These are phyloP conservation scores for Rhodosorus marinus DNA, from an alignment of 23 red algal species.

Conservation along the genomic window DNA sequence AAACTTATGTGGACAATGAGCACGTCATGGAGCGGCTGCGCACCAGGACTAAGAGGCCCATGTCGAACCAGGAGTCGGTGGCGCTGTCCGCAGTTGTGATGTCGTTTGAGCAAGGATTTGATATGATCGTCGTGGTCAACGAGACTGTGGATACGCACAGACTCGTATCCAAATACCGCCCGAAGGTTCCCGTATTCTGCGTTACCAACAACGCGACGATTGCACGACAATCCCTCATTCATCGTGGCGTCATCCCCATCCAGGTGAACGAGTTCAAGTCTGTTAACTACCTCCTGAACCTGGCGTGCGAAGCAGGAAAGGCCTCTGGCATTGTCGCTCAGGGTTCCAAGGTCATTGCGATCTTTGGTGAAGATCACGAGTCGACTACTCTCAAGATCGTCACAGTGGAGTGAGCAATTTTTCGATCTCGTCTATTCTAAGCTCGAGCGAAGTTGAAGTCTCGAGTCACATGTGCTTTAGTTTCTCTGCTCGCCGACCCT, in stretches of 20 bases:
- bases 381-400: too few species aligned
- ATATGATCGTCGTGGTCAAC: conserved; percentile 72
- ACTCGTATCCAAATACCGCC: conserved; percentile 94
- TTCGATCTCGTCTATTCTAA: too few species aligned
- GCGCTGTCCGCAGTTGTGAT: conserved; percentile 85
- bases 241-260: conserved; percentile 62
- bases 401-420: too few species aligned
- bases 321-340: background rate
- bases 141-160: conserved; percentile 70
- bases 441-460: too few species aligned
- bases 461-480: too few species aligned
- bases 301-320: background rate
- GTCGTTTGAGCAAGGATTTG: conserved; percentile 50
- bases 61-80: conserved; percentile 70
- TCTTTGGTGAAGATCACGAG: background rate
- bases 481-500: too few species aligned
- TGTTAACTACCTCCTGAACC: background rate
- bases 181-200: conserved; percentile 48
- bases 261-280: conserved; percentile 11
- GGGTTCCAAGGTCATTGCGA: background rate
- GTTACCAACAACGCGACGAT: conserved; percentile 83
- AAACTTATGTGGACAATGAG: conserved; percentile 54
- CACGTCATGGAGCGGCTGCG: conserved; percentile 48
- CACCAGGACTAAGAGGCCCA: conserved; percentile 5
- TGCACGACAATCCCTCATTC: conserved; percentile 61